phyloP scores from a whole-genome alignment of 225 moss, liverwort and hornwort genomes.

The Lunularia cruciata region DNA sequence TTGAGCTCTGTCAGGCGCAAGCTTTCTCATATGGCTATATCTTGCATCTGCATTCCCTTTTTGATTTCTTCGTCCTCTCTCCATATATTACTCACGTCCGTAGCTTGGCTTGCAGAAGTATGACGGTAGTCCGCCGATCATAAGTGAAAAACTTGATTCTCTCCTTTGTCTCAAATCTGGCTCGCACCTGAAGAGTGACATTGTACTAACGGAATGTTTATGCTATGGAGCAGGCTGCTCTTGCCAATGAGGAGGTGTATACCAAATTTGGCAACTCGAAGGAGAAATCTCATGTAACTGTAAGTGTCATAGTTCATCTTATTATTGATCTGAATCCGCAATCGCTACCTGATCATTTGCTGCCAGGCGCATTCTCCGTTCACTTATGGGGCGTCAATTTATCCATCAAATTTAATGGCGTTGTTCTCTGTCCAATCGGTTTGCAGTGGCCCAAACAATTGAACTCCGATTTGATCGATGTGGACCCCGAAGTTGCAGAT shows the following conservation, averaged over 20 bases:
- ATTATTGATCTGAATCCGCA: not conserved
- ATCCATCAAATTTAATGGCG: not conserved
- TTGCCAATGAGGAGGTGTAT: slow-evolving; percentile 62
- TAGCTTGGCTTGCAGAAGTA: too few species aligned
- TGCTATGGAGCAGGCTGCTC: slow-evolving; percentile 47
- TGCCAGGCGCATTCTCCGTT: too few species aligned
- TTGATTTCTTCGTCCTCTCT: too few species aligned
- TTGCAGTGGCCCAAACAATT: slow-evolving; percentile 83
- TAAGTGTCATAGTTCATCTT: slow-evolving; percentile 7
- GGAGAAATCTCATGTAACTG: slow-evolving; percentile 65
- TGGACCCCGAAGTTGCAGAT: slow-evolving; percentile 89
- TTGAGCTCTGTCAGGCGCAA: too few species aligned
- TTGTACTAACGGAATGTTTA: not conserved
- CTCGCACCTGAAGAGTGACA: not conserved
- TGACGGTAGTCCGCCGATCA: too few species aligned
- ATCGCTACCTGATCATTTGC: too few species aligned
- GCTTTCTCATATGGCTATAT: too few species aligned
- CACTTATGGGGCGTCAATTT: too few species aligned
- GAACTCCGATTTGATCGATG: slow-evolving; percentile 53
- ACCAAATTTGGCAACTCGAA: slow-evolving; percentile 37
- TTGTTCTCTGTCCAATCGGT: too few species aligned
- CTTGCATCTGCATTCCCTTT: too few species aligned
- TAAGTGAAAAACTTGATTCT: too few species aligned
- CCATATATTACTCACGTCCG: too few species aligned
- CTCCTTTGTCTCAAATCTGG: not conserved